Evolutionary conservation across 2,329 filamentous ascomycete genomes (phyloP).

Genomic region (Pseudomassariella vexata): DNA sequence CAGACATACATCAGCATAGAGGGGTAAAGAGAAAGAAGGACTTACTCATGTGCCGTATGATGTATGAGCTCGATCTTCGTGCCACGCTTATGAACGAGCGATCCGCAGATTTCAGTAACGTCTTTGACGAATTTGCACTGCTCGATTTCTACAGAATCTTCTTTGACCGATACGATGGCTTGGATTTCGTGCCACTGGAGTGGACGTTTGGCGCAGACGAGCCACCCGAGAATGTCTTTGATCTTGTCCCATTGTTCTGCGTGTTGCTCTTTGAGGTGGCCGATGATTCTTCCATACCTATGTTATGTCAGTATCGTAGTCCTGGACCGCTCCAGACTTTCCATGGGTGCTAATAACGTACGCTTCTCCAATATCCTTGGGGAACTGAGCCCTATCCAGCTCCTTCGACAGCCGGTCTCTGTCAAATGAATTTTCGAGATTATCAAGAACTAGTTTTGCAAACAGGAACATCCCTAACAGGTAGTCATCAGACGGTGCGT

Average conservation of each 20-base stretch:
- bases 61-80: conserved; percentile 32
- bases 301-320: conserved; percentile 1
- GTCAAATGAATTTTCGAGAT: conserved; percentile 17
- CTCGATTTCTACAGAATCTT: conserved; percentile 11
- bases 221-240: conserved; percentile 30
- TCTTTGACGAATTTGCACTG: conserved; percentile 17
- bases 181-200: conserved; percentile 36
- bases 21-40: background rate
- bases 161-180: conserved; percentile 24
- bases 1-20: too few relatives aligned
- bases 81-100: conserved; percentile 27
- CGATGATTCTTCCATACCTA: conserved; percentile 24
- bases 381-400: conserved; percentile 11
- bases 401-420: conserved; percentile 13
- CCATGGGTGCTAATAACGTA: conserved; percentile 1
- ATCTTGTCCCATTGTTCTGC: conserved; percentile 17
- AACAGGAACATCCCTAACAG: conserved; percentile 25
- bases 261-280: conserved; percentile 10
- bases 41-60: conserved; percentile 28
- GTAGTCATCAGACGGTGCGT: too few relatives aligned
- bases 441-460: conserved; percentile 22
- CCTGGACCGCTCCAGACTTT: background rate
- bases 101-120: conserved; percentile 27
- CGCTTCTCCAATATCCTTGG: conserved; percentile 10
- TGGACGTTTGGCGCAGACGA: conserved; percentile 31